Percentiles rank a stretch among this genome's conserved stretches.
phyloP scores from a whole-genome alignment of 208 protist genomes.

The Naegleria fowleri region DNA sequence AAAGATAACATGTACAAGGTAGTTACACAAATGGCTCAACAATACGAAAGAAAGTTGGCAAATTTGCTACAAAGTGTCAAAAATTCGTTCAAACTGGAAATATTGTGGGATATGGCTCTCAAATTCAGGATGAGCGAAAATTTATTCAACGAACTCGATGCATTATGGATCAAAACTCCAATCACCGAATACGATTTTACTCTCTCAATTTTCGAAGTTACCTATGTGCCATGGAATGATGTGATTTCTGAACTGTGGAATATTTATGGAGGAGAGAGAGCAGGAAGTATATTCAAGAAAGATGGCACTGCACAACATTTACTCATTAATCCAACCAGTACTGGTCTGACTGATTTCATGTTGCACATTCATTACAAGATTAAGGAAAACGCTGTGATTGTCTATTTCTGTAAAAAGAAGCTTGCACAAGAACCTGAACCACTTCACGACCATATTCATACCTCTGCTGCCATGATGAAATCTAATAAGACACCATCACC shows the following conservation, averaged over 20 bases:
- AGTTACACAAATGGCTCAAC: not conserved
- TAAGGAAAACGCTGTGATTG: not conserved
- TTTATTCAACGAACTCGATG: not conserved
- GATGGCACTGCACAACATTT: constrained; percentile 15
- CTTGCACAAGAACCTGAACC: not conserved
- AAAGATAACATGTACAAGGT: not conserved
- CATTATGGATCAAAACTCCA: not conserved
- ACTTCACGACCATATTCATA: not conserved
- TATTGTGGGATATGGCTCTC: constrained; percentile 4
- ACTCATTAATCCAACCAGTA: not conserved
- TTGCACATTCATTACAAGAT: not conserved
- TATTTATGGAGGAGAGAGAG: not conserved
- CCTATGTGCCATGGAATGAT: not conserved
- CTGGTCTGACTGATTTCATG: not conserved
- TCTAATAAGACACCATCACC: not conserved
- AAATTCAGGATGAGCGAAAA: constrained; percentile 12
- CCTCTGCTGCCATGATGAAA: not conserved
- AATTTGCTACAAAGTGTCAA: not conserved
- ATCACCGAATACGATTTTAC: not conserved
- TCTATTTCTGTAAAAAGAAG: not conserved
- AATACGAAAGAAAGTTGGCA: not conserved
- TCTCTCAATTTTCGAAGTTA: not conserved
- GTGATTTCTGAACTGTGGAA: not conserved
- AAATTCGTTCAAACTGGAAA: not conserved
- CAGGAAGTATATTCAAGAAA: constrained; percentile 12